phyloP scores from a whole-genome alignment of 495 filamentous ascomycete genomes.

The Penicillium pulvis region DNA sequence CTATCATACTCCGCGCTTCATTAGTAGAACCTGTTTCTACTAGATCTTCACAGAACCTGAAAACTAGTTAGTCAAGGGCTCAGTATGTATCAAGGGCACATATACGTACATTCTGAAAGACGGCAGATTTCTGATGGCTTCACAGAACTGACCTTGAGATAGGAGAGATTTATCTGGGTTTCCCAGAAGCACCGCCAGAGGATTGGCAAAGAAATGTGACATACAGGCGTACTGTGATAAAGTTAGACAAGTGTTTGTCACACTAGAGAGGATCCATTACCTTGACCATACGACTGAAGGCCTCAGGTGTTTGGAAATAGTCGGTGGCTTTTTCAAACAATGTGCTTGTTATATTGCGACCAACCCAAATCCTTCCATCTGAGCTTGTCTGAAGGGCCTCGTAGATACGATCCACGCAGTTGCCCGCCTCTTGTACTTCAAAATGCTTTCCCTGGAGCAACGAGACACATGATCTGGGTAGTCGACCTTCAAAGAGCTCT shows the following conservation, averaged over 20 bases:
- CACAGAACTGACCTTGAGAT: conserved; percentile 59
- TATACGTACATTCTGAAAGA: conserved; percentile 71
- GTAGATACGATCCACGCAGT: conserved; percentile 78
- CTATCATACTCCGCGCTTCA: conserved; percentile 49
- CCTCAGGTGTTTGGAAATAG: conserved; percentile 82
- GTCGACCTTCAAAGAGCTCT: conserved; percentile 81
- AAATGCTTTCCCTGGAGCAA: conserved; percentile 77
- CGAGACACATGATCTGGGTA: conserved; percentile 73
- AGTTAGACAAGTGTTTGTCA: conserved; percentile 11
- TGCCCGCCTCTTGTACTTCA: conserved; percentile 74
- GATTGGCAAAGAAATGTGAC: conserved; percentile 94
- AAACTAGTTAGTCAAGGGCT: conserved; percentile 6
- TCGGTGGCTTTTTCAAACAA: conserved; percentile 79
- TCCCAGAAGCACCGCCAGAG: conserved; percentile 67
- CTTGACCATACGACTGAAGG: conserved; percentile 78
- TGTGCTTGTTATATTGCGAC: conserved; percentile 60
- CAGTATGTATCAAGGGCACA: background rate
- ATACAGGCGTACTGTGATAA: conserved; percentile 79
- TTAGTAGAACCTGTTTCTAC: conserved; percentile 42
- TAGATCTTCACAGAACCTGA: conserved; percentile 49
- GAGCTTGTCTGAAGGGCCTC: conserved; percentile 61
- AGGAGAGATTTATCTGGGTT: conserved; percentile 32
- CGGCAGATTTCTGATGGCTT: conserved; percentile 74
- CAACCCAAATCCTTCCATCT: conserved; percentile 63
- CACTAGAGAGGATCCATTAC: conserved; percentile 42